Conservation (phyloP, 2,329 filamentous ascomycete species). For the Xylariaceae sp. region DNA sequence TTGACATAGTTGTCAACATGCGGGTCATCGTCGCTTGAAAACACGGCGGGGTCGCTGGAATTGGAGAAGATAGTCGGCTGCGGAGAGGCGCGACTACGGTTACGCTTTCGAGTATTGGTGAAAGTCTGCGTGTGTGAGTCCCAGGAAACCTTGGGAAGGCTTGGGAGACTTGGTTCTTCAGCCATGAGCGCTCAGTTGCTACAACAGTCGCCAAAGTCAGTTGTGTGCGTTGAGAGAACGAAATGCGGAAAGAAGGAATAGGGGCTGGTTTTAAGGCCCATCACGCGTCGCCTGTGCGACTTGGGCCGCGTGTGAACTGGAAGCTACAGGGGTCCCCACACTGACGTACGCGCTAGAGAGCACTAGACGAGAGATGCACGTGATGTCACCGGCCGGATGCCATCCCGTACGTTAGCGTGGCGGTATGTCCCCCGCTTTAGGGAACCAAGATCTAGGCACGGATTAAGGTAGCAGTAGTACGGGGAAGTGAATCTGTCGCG, state of each 20-base stretch:
- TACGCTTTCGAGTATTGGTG: constrained; percentile 38
- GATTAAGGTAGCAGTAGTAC: too few species aligned
- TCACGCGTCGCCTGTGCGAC: constrained; percentile 8
- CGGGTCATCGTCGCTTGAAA: constrained; percentile 68
- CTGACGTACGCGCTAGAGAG: constrained; percentile 11
- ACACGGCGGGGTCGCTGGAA: constrained; percentile 66
- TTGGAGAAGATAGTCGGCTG: constrained; percentile 43
- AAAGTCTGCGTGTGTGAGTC: constrained; percentile 30
- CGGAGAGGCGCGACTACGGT: constrained; percentile 26
- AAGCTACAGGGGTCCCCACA: constrained; percentile 10
- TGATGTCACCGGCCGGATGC: background rate
- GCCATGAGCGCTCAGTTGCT: constrained; percentile 26
- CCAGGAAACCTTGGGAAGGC: constrained; percentile 32
- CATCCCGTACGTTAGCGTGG: background rate
- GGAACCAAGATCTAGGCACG: too few species aligned
- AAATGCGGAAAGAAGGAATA: background rate
- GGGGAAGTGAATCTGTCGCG: background rate
- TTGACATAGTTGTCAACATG: constrained; percentile 59
- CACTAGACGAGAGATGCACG: background rate
- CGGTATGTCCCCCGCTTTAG: background rate
- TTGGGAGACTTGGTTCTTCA: constrained; percentile 36
- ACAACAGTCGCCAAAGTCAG: constrained; percentile 2
- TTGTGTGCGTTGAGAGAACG: background rate
- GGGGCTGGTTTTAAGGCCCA: background rate
- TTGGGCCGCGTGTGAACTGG: constrained; percentile 6